phyloP scores from a whole-genome alignment of 2,329 filamentous ascomycete genomes.

The Colletotrichum caudatum region DNA sequence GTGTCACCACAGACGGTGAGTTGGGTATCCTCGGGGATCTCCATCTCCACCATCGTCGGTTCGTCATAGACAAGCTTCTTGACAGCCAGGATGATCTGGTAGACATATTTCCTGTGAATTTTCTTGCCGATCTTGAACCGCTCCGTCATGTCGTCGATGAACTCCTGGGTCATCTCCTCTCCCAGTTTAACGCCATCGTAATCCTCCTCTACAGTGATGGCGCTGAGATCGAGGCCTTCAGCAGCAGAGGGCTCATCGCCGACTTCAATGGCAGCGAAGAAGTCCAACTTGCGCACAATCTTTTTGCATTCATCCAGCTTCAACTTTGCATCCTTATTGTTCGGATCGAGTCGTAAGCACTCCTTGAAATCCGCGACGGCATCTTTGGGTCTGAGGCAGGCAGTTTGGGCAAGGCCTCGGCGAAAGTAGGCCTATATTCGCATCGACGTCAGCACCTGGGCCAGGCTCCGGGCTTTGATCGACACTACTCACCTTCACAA shows the following conservation, averaged over 20 bases:
- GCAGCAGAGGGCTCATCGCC: constrained; percentile 92
- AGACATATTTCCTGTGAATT: constrained; percentile 95
- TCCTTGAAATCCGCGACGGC: constrained; percentile 93
- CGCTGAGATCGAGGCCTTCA: constrained; percentile 88
- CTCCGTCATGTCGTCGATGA: constrained; percentile 97
- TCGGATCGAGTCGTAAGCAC: constrained; percentile 87
- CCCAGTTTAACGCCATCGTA: constrained; percentile 88
- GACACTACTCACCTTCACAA: constrained; percentile 79
- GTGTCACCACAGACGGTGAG: constrained; percentile 98
- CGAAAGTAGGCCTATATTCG: constrained; percentile 85
- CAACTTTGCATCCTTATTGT: constrained; percentile 89
- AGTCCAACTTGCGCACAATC: constrained; percentile 90
- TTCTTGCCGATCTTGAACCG: constrained; percentile 97
- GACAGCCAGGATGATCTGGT: constrained; percentile 92
- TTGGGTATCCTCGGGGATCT: constrained; percentile 80
- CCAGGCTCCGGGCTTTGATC: neutral
- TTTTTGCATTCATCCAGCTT: constrained; percentile 95
- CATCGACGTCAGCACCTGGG: constrained; percentile 38
- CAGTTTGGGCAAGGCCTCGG: constrained; percentile 89
- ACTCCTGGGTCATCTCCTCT: constrained; percentile 92
- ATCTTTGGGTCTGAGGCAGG: constrained; percentile 88
- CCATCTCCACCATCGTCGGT: constrained; percentile 95
- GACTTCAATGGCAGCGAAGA: constrained; percentile 94
- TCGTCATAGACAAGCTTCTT: constrained; percentile 92
- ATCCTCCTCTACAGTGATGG: constrained; percentile 82